Evolutionary conservation across 352 stramenopile genomes (phyloP).

Genomic region (Pythium coloratum): DNA sequence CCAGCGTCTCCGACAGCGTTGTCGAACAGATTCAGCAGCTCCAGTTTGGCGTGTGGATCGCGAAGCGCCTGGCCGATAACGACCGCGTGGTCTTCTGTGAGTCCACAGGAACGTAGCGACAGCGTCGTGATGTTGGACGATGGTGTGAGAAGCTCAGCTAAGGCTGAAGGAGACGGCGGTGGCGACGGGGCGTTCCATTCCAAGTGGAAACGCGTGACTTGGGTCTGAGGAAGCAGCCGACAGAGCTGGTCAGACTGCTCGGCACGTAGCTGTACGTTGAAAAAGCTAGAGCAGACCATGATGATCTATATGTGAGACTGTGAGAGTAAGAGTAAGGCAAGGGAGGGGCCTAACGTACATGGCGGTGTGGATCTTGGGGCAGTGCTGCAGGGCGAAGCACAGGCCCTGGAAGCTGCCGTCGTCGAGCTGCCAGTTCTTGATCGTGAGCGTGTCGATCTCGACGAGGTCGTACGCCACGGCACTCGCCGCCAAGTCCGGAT

Average conservation of each 20-base stretch:
- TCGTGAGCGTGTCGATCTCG: constrained; percentile 50
- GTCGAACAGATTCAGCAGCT: constrained; percentile 71
- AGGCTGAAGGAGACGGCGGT: constrained; percentile 12
- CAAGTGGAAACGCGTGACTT: constrained; percentile 55
- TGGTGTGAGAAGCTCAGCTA: constrained; percentile 41
- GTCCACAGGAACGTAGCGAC: constrained; percentile 66
- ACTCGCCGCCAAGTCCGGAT: constrained; percentile 13
- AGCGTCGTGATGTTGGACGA: constrained; percentile 48
- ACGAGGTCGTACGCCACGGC: constrained; percentile 51
- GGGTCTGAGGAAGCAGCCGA: constrained; percentile 46
- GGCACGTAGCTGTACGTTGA: constrained; percentile 54
- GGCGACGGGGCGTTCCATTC: constrained; percentile 54
- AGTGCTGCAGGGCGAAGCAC: constrained; percentile 55
- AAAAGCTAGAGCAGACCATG: constrained; percentile 37
- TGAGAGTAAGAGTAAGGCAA: not conserved
- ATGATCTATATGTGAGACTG: not conserved
- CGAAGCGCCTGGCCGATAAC: constrained; percentile 44
- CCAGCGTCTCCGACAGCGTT: constrained; percentile 62
- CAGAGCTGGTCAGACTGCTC: constrained; percentile 56
- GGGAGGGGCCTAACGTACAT: constrained; percentile 32
- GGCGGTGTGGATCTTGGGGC: constrained; percentile 46
- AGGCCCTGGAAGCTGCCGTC: constrained; percentile 50
- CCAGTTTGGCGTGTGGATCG: constrained; percentile 42
- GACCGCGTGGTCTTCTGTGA: constrained; percentile 35
- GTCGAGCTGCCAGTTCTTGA: constrained; percentile 76